Conservation (phyloP, 495 filamentous ascomycete genomes). For the Penicillium silybi region DNA sequence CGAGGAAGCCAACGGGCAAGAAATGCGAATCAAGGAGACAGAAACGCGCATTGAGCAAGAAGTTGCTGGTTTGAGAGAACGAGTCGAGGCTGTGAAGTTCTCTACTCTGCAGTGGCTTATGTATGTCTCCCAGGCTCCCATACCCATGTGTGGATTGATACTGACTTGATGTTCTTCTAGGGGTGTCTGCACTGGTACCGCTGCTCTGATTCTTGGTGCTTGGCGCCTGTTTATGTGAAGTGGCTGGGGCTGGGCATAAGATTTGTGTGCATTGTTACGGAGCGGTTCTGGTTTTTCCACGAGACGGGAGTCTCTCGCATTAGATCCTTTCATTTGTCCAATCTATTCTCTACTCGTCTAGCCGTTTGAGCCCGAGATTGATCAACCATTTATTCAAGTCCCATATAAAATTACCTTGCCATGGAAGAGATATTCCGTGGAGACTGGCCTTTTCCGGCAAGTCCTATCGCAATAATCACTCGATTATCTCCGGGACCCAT, state of each 20-base stretch:
- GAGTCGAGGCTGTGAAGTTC: slow-evolving; percentile 96
- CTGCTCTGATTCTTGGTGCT: slow-evolving; percentile 89
- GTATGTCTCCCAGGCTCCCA: slow-evolving; percentile 35
- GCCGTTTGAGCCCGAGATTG: not conserved
- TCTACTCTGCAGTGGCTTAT: slow-evolving; percentile 97
- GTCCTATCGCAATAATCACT: not conserved
- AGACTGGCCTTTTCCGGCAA: not conserved
- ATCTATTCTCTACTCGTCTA: slow-evolving; percentile 7
- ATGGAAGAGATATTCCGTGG: not conserved
- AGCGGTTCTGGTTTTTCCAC: slow-evolving; percentile 15
- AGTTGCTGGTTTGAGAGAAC: slow-evolving; percentile 82
- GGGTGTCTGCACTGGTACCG: slow-evolving; percentile 92
- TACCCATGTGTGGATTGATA: slow-evolving; percentile 3
- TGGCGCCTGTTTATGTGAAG: slow-evolving; percentile 78
- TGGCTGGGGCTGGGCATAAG: not conserved
- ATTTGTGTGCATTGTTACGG: slow-evolving; percentile 21
- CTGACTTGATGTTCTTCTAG: slow-evolving; percentile 35
- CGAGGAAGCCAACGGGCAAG: slow-evolving; percentile 94
- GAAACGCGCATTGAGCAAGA: slow-evolving; percentile 98
- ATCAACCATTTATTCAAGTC: not conserved
- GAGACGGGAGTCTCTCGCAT: slow-evolving; percentile 9
- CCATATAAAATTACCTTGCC: not conserved
- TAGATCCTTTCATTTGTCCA: slow-evolving; percentile 19
- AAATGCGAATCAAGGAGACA: slow-evolving; percentile 98
- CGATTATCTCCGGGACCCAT: not conserved